Percentiles rank a stretch among this genome's conserved stretches.
phyloP scores from a whole-genome alignment of 306 rosid genomes.

The Cucumis hystrix region DNA sequence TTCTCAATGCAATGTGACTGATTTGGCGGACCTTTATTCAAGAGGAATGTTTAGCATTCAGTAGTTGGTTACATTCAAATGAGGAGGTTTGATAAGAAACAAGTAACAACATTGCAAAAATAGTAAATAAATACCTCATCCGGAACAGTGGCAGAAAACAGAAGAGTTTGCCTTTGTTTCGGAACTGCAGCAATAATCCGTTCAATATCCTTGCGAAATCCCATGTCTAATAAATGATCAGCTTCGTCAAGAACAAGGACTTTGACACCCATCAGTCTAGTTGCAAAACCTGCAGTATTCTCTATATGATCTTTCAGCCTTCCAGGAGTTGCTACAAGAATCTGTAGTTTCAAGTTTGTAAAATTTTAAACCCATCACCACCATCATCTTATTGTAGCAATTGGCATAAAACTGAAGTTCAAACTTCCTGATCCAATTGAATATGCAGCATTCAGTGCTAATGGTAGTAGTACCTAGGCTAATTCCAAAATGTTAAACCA shows the following conservation, averaged over 20 bases:
- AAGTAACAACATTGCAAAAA: background rate
- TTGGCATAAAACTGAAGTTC: background rate
- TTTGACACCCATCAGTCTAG: constrained; percentile 89
- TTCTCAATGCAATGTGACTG: constrained; percentile 76
- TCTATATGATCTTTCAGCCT: constrained; percentile 91
- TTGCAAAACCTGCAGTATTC: constrained; percentile 88
- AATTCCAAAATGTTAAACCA: background rate
- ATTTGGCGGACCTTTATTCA: constrained; percentile 80
- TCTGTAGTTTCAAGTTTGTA: constrained; percentile 30
- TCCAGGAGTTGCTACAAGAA: constrained; percentile 99
- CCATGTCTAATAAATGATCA: constrained; percentile 96
- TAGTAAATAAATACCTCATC: constrained; percentile 39
- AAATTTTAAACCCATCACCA: background rate
- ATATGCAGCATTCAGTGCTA: background rate
- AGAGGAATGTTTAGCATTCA: background rate
- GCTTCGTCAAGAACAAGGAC: constrained; percentile 95
- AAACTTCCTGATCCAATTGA: background rate
- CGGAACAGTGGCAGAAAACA: constrained; percentile 94
- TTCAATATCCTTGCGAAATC: constrained; percentile 89
- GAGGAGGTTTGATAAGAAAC: background rate
- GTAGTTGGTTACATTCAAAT: background rate
- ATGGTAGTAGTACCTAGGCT: background rate
- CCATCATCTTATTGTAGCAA: background rate
- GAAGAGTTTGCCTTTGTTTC: constrained; percentile 78
- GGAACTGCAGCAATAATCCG: constrained; percentile 77